Percentiles rank a stretch among this genome's conserved stretches.
These are phyloP conservation scores for Malus asiatica DNA, from an alignment of 306 rosid species.

Conservation along the genomic window DNA sequence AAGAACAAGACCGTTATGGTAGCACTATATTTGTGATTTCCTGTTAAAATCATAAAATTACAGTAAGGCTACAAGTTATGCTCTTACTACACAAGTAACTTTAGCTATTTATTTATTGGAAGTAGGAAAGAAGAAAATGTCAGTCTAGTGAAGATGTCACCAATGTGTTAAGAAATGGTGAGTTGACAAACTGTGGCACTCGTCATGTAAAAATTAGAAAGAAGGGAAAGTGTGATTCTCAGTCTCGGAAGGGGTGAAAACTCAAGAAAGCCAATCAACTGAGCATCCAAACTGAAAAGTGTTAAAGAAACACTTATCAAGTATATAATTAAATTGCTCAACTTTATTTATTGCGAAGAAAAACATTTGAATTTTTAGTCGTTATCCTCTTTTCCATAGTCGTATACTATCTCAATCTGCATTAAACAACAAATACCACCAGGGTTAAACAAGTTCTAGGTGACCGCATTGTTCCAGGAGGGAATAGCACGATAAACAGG, in stretches of 20 bases:
- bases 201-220: neutral
- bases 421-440: constrained; percentile 13
- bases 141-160: neutral
- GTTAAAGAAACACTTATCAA: neutral
- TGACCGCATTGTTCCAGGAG: neutral
- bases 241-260: neutral
- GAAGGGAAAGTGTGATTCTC: neutral
- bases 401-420: constrained; percentile 82
- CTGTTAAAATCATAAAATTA: neutral
- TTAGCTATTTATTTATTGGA: neutral
- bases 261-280: neutral
- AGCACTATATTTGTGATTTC: neutral
- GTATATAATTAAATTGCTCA: constrained; percentile 19
- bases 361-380: constrained; percentile 31
- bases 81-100: neutral
- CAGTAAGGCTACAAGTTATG: neutral
- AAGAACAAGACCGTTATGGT: neutral
- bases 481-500: neutral
- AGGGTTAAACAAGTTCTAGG: neutral
- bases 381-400: constrained; percentile 82
- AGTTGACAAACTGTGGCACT: neutral
- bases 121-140: neutral
- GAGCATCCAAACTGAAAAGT: constrained; percentile 7
- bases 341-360: constrained; percentile 49
- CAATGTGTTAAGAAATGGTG: neutral